Conservation (phyloP, 1,284 basidiomycete genomes). For the Fomitopsis schrenkii region DNA sequence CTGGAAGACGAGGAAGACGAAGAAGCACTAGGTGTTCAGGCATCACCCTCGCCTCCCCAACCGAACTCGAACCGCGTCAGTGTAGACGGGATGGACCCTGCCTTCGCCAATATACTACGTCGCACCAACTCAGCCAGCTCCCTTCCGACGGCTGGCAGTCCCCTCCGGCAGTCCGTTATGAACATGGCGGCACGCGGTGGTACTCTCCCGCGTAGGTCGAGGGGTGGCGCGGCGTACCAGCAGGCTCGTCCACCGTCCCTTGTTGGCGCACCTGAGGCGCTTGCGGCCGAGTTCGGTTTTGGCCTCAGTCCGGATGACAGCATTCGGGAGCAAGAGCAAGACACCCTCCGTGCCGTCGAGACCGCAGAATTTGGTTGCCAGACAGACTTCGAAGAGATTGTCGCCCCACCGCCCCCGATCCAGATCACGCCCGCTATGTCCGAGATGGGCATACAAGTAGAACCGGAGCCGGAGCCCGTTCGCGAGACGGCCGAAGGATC, state of each 20-base stretch:
- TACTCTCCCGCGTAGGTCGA: conserved; percentile 43
- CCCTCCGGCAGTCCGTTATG: conserved; percentile 52
- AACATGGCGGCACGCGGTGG: conserved; percentile 46
- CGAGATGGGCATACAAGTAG: conserved; percentile 43
- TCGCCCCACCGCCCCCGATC: conserved; percentile 23
- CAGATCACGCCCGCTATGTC: conserved; percentile 26
- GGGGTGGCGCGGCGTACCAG: conserved; percentile 63
- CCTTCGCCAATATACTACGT: conserved; percentile 71
- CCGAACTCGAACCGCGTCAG: conserved; percentile 53
- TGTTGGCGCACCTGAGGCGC: conserved; percentile 62
- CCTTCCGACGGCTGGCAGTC: conserved; percentile 44
- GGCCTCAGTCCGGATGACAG: conserved; percentile 35
- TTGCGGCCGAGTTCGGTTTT: conserved; percentile 61
- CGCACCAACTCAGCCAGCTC: conserved; percentile 55
- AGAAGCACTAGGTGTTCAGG: conserved; percentile 31
- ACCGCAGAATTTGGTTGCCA: conserved; percentile 62
- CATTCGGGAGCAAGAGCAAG: conserved; percentile 35
- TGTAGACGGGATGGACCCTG: conserved; percentile 82
- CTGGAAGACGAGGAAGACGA: conserved; percentile 38
- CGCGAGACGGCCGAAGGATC: conserved; percentile 37
- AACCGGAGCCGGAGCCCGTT: conserved; percentile 37
- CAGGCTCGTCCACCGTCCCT: conserved; percentile 64
- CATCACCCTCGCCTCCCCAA: conserved; percentile 37
- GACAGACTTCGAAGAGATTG: conserved; percentile 44
- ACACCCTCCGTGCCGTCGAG: conserved; percentile 37